A percentile compares a stretch with the other conserved stretches of the same genome.
Evolutionary conservation across 208 protist species (phyloP).

Genomic region (Porcisia deanei): DNA sequence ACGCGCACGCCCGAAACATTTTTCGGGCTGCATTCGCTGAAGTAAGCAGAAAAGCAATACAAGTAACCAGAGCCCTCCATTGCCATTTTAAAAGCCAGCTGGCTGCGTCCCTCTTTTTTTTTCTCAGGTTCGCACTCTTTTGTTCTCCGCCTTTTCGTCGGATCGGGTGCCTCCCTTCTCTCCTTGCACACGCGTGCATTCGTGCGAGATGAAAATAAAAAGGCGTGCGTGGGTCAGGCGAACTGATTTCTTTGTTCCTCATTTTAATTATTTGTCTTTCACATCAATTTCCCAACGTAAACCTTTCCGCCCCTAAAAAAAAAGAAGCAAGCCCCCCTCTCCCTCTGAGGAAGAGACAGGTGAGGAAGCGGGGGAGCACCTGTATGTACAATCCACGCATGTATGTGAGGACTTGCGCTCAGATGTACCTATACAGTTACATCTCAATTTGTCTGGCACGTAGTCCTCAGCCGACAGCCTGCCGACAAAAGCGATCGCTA

Average conservation of each 20-base stretch:
- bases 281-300: not conserved
- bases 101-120: not conserved
- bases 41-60: slow-evolving; percentile 11
- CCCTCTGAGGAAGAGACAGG: not conserved
- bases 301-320: not conserved
- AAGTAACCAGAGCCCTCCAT: slow-evolving; percentile 8
- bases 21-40: slow-evolving; percentile 2
- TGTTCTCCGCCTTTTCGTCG: not conserved
- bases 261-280: slow-evolving; percentile 2
- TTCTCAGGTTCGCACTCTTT: not conserved
- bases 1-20: no score
- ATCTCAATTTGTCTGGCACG: not conserved
- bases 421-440: not conserved
- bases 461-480: not conserved
- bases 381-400: no score
- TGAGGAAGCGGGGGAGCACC: not conserved
- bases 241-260: slow-evolving; percentile 1
- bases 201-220: not conserved
- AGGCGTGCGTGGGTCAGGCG: not conserved
- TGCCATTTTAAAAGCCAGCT: not conserved
- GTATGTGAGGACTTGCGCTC: not conserved
- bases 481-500: no score
- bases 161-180: not conserved
- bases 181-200: not conserved
- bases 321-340: not conserved